phyloP scores from a whole-genome alignment of 176 grass and related monocot genomes.

The Cenchrus fungigraminus region DNA sequence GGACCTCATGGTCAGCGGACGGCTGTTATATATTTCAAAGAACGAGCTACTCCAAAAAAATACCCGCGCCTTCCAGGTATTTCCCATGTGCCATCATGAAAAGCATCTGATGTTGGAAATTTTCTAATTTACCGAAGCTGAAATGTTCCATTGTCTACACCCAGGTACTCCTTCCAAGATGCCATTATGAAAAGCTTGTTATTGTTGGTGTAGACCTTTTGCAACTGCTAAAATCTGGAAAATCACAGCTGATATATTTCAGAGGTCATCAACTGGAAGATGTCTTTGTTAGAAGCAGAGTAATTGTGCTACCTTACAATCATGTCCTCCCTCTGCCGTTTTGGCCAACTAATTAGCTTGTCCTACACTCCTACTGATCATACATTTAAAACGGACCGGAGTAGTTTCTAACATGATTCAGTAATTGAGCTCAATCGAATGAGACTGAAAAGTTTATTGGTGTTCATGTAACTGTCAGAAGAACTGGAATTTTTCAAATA shows the following conservation, averaged over 20 bases:
- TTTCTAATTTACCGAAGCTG: slow-evolving; percentile 10
- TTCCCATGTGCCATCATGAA: slow-evolving; percentile 52
- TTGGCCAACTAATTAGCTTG: not conserved
- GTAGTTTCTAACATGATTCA: slow-evolving; percentile 3
- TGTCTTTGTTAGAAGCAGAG: not conserved
- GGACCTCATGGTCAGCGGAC: slow-evolving; percentile 83
- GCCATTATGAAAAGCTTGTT: slow-evolving; percentile 69
- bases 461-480: not conserved
- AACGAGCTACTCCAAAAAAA: slow-evolving; percentile 62
- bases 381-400: not conserved
- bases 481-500: slow-evolving; percentile 8
- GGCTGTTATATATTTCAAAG: slow-evolving; percentile 70
- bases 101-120: slow-evolving; percentile 20
- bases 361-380: not conserved
- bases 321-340: not conserved
- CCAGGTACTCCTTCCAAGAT: slow-evolving; percentile 80
- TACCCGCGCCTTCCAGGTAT: slow-evolving; percentile 81
- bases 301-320: not conserved
- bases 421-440: not conserved
- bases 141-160: slow-evolving; percentile 16
- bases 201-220: not conserved
- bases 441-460: not conserved
- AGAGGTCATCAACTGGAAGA: not conserved
- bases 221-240: not conserved
- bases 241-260: not conserved